Evolutionary conservation across 345 rosid genomes (phyloP).

Genomic region (Sonneratia alba): DNA sequence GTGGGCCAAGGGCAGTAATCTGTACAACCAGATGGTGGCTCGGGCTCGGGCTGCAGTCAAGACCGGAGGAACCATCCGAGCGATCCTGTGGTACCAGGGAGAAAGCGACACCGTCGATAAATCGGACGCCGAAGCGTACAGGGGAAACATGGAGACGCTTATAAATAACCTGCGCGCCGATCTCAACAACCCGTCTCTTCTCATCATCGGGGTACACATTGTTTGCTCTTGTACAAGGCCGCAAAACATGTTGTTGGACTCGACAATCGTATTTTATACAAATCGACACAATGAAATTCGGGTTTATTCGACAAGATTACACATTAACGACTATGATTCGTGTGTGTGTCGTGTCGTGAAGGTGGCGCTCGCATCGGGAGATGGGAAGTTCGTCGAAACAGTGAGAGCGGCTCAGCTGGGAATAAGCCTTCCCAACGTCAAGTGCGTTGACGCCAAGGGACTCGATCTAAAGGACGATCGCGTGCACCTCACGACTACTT

Average conservation of each 20-base stretch:
- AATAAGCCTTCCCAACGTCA: slow-evolving; percentile 21
- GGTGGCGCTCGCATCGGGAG: slow-evolving; percentile 36
- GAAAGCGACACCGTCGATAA: slow-evolving; percentile 30
- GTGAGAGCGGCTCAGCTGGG: slow-evolving; percentile 29
- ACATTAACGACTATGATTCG: too few species aligned
- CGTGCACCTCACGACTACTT: slow-evolving; percentile 30
- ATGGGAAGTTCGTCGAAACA: slow-evolving; percentile 20
- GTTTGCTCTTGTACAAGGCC: too few species aligned
- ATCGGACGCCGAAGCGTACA: slow-evolving; percentile 26
- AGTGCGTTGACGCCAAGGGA: slow-evolving; percentile 31
- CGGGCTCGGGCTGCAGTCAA: slow-evolving; percentile 24
- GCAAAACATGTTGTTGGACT: too few species aligned
- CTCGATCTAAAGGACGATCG: slow-evolving; percentile 21
- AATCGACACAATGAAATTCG: too few species aligned
- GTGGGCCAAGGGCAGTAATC: slow-evolving; percentile 25
- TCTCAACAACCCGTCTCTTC: slow-evolving; percentile 28
- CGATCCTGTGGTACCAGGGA: slow-evolving; percentile 40
- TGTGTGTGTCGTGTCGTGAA: too few species aligned
- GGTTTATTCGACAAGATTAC: background rate
- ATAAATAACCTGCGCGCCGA: slow-evolving; percentile 26
- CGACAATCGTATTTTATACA: too few species aligned
- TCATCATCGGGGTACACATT: slow-evolving; percentile 21
- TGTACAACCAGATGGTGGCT: slow-evolving; percentile 30
- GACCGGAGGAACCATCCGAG: slow-evolving; percentile 26
- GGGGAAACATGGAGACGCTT: slow-evolving; percentile 26